These are phyloP conservation scores for Huntiella moniliformis DNA, from an alignment of 2,329 filamentous ascomycete species.

Conservation along the genomic window DNA sequence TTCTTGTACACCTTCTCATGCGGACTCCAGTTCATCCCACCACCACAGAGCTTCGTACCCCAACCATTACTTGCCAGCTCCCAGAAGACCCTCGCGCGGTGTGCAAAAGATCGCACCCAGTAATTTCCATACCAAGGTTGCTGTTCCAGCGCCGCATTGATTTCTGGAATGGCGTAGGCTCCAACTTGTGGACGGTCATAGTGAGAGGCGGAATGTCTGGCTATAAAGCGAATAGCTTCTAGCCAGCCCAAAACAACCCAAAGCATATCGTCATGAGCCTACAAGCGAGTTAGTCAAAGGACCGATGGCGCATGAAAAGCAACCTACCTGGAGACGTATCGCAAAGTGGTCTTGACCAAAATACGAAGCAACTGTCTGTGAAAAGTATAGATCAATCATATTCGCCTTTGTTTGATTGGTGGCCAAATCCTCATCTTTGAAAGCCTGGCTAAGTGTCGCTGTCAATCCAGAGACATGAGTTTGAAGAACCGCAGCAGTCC, in stretches of 20 bases:
- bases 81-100: slow-evolving; percentile 72
- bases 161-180: slow-evolving; percentile 13
- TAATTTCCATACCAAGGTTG: slow-evolving; percentile 56
- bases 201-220: slow-evolving; percentile 46
- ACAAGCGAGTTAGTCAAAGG: slow-evolving; percentile 12
- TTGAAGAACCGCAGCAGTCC: slow-evolving; percentile 72
- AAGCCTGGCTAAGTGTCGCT: slow-evolving; percentile 46
- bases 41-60: slow-evolving; percentile 62
- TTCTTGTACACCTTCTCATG: slow-evolving; percentile 75
- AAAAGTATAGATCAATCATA: slow-evolving; percentile 65
- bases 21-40: slow-evolving; percentile 85
- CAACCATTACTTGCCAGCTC: slow-evolving; percentile 62
- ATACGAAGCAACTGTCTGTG: slow-evolving; percentile 58
- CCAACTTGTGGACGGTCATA: slow-evolving; percentile 23
- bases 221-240: slow-evolving; percentile 59
- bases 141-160: slow-evolving; percentile 20
- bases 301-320: background rate
- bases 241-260: slow-evolving; percentile 92
- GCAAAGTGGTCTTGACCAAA: slow-evolving; percentile 68
- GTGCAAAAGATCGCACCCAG: slow-evolving; percentile 60
- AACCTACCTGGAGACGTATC: slow-evolving; percentile 38
- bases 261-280: slow-evolving; percentile 86
- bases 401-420: slow-evolving; percentile 45
- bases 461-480: slow-evolving; percentile 62
- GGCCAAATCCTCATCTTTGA: slow-evolving; percentile 22